These are phyloP conservation scores for Eremothecium sinecaudum DNA, from an alignment of 1,139 yeast species.

Conservation along the genomic window DNA sequence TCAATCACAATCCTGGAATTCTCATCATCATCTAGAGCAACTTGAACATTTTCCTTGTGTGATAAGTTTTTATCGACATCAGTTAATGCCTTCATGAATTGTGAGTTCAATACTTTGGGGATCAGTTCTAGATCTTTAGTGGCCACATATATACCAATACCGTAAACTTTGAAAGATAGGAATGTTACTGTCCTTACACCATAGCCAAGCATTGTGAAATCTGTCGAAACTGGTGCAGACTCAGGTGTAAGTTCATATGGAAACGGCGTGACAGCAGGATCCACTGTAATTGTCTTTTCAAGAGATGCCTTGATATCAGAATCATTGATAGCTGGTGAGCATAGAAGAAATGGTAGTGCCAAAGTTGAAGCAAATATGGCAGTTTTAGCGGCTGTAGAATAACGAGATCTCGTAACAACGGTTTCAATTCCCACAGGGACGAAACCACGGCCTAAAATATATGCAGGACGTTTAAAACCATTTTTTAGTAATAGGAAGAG, in stretches of 20 bases:
- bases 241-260: constrained; percentile 31
- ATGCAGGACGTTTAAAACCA: too few relatives aligned
- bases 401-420: too few relatives aligned
- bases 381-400: too few relatives aligned
- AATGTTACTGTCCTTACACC: constrained; percentile 83
- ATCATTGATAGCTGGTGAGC: constrained; percentile 7
- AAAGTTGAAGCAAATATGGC: neutral
- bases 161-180: constrained; percentile 75
- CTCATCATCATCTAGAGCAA: constrained; percentile 49
- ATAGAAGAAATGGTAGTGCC: neutral
- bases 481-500: too few relatives aligned
- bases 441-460: too few relatives aligned
- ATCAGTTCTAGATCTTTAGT: constrained; percentile 44
- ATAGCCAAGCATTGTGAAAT: constrained; percentile 54
- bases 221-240: constrained; percentile 14
- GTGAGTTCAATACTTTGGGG: constrained; percentile 38
- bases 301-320: constrained; percentile 10
- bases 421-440: too few relatives aligned
- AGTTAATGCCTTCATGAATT: constrained; percentile 32
- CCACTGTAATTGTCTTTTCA: constrained; percentile 35
- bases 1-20: constrained; percentile 47
- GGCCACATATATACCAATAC: constrained; percentile 70
- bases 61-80: constrained; percentile 28
- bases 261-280: constrained; percentile 44
- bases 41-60: constrained; percentile 42